Percentiles rank a stretch among this genome's conserved stretches.
Evolutionary conservation across 73 alveolate genomes (phyloP).

Genomic region (Paramecium sonneborni): DNA sequence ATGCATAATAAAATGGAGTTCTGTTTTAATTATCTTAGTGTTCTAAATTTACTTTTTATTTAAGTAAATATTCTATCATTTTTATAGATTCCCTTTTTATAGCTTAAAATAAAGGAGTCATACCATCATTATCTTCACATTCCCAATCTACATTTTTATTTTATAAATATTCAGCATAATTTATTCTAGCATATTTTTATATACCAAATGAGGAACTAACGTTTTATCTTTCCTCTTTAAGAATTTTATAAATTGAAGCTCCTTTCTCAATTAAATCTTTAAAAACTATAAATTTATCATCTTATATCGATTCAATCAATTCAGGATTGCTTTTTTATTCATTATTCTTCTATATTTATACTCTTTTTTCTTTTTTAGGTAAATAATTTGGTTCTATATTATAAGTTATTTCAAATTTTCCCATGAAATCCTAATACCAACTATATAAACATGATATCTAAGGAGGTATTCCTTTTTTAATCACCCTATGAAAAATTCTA

Average conservation of each 20-base stretch:
- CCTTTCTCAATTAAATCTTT: not conserved
- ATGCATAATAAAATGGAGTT: conserved; percentile 69
- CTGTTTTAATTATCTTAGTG: conserved; percentile 58
- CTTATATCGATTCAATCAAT: not conserved
- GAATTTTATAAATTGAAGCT: not conserved
- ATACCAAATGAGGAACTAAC: conserved; percentile 35
- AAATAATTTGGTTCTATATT: not conserved
- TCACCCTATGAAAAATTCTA: conserved; percentile 52
- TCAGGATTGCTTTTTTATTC: conserved; percentile 15
- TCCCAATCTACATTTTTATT: conserved; percentile 52
- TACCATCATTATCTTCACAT: conserved; percentile 57
- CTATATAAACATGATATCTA: not conserved
- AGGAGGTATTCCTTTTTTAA: conserved; percentile 1
- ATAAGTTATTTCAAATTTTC: not conserved
- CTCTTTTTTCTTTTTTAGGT: conserved; percentile 30
- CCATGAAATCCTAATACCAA: not conserved
- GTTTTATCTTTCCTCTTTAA: not conserved
- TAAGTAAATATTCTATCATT: conserved; percentile 44
- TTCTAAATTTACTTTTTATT: conserved; percentile 53
- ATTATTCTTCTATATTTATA: not conserved
- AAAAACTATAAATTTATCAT: not conserved
- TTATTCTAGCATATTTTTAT: conserved; percentile 7
- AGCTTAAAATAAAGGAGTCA: conserved; percentile 66
- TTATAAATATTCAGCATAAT: conserved; percentile 27
- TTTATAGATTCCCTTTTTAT: conserved; percentile 13